Base-by-base conservation (phyloP, 257 asterid species). In the Hygrophila difformis region DNA sequence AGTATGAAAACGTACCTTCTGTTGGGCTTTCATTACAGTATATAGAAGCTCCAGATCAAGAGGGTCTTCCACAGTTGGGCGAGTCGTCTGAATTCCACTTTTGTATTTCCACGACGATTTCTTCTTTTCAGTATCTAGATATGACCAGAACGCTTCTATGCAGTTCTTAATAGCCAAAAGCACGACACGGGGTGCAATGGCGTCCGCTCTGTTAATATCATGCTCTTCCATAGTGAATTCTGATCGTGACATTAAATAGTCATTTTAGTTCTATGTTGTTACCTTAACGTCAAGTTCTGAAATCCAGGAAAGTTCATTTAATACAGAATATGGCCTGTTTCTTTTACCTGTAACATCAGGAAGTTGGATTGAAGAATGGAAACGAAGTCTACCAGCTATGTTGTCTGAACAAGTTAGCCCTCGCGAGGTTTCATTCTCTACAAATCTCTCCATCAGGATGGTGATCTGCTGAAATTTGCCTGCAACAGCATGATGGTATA, bases 51-150 rank as follows among this genome's bases (percentile, higher is more conserved):
- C 49, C 65, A 82, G 54, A 47, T 78, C 86, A 31, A 16, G 63
- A 29, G 94, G 86, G 56, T 82, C 79, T 68, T 78, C 89, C 11
- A 82, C 72, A 2, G 61, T 57, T 1, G 77, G 62, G 26, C 10
- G 44, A 42, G 22, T 31, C 45, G 49, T 47, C 42, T 43, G 60
- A 43, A 49, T 29, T 2, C 33, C 38, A 24, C 37, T 42, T 26
- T 60, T 55, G 7, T 16, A 28, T 36, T 59, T 65, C 82, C 77
- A 67, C 24, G 10, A 21, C 2, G 68, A 1, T 54, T 64, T 66
- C 35, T 60, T 63, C 16, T 59, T 12, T 16, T 73, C 73, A 36
- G 57, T 53, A 50, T 51, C 59, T 11, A 75, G 22, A 44, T 68
- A 82, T 35, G 16, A 33, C 81, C 71, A 68, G 20, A 82, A 73